These are phyloP conservation scores for Cymbidium sinense DNA, from an alignment of 106 monocot species.

Conservation along the genomic window DNA sequence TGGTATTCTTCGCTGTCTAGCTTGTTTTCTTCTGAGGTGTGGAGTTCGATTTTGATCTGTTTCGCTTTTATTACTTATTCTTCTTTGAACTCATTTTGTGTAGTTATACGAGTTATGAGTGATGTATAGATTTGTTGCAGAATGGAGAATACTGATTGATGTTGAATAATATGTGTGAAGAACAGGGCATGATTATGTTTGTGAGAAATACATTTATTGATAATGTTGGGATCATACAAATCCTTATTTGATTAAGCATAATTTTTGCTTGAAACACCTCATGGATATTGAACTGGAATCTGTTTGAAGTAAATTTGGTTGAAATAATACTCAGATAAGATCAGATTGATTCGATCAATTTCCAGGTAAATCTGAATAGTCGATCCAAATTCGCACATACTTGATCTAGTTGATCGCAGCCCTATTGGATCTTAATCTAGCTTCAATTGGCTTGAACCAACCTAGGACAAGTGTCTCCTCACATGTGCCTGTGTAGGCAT, in stretches of 20 bases:
- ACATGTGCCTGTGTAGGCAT: no score
- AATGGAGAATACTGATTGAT: neutral
- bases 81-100: neutral
- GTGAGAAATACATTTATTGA: neutral
- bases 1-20: constrained; percentile 29
- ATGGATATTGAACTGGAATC: neutral
- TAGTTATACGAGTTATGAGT: neutral
- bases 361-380: no score
- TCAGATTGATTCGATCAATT: no score
- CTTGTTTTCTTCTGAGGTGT: constrained; percentile 30
- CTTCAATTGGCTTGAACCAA: no score
- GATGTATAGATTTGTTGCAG: neutral
- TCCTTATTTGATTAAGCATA: neutral
- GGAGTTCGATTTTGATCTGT: neutral
- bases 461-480: no score
- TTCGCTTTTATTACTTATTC: neutral
- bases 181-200: neutral
- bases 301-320: neutral
- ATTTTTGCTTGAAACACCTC: neutral
- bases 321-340: no score
- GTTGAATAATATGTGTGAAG: neutral
- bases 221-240: neutral
- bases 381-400: no score
- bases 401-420: no score
- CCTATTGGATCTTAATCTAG: no score